These are phyloP conservation scores for Clonostachys solani DNA, from an alignment of 2,329 filamentous ascomycete genomes.

Conservation along the genomic window DNA sequence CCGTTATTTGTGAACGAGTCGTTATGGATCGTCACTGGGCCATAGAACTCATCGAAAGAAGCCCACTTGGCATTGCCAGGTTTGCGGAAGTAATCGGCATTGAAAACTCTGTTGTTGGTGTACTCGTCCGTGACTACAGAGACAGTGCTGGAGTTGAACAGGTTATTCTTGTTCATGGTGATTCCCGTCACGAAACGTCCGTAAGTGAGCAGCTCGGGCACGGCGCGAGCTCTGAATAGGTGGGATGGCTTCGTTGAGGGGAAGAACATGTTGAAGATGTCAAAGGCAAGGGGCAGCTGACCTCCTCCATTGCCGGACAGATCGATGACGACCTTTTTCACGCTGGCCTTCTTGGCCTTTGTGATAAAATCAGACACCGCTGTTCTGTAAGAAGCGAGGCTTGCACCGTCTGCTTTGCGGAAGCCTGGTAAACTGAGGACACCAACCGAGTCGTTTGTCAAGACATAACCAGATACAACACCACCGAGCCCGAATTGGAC, in stretches of 20 bases:
- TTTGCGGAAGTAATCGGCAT: no score
- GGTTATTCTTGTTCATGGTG: constrained; percentile 1
- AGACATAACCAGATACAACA: background rate
- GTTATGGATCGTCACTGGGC: background rate
- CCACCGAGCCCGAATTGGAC: background rate
- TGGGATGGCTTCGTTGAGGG: constrained; percentile 7
- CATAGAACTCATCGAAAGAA: background rate
- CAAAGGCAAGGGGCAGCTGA: constrained; percentile 35
- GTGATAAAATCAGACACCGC: background rate
- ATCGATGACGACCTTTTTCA: constrained; percentile 56
- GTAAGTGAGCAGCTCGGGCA: background rate
- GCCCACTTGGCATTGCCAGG: background rate
- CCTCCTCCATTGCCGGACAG: constrained; percentile 59
- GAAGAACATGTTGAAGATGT: constrained; percentile 39
- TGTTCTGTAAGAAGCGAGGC: background rate
- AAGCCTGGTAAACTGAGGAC: background rate
- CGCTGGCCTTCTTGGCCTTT: background rate
- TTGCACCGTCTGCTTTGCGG: background rate
- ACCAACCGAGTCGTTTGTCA: background rate
- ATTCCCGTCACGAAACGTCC: background rate
- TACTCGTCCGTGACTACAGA: no score
- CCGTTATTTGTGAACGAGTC: background rate
- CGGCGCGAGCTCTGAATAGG: background rate
- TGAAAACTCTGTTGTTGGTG: no score
- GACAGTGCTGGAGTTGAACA: background rate